Percentiles rank a stretch among this genome's conserved stretches.
Conservation (phyloP, 225 moss, liverwort and hornwort species). For the Physcomitrellopsis africana region DNA sequence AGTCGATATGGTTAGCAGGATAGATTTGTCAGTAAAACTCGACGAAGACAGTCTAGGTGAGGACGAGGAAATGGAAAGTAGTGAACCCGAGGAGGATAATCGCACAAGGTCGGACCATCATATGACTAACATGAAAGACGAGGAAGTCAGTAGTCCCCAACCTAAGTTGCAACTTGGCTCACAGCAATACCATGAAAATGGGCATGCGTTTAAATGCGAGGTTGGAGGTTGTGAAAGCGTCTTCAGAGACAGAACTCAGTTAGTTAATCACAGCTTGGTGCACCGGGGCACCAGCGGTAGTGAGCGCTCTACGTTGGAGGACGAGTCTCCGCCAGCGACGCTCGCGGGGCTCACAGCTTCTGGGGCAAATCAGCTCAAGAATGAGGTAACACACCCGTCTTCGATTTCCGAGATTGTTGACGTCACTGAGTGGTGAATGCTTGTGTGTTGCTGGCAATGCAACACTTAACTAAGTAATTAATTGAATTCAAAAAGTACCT, state of each 20-base stretch:
- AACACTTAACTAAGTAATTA: not conserved
- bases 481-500: no score
- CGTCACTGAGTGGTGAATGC: not conserved
- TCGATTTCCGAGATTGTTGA: not conserved
- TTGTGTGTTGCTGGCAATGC: not conserved
- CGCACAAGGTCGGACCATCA: not conserved
- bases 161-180: slow-evolving; percentile 19
- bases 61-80: slow-evolving; percentile 47
- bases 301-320: slow-evolving; percentile 63
- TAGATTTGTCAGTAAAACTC: slow-evolving; percentile 63
- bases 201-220: slow-evolving; percentile 19
- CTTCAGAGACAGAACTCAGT: slow-evolving; percentile 28
- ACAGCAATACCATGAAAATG: slow-evolving; percentile 25
- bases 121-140: slow-evolving; percentile 33
- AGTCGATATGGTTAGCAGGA: slow-evolving; percentile 64
- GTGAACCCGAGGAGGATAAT: slow-evolving; percentile 19
- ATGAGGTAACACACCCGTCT: slow-evolving; percentile 34
- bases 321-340: slow-evolving; percentile 49
- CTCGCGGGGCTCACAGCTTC: slow-evolving; percentile 36
- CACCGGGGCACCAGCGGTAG: slow-evolving; percentile 37
- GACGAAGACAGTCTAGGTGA: slow-evolving; percentile 47
- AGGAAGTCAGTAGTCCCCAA: slow-evolving; percentile 41
- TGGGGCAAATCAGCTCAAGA: slow-evolving; percentile 39
- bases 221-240: slow-evolving; percentile 24
- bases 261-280: slow-evolving; percentile 42